Evolutionary conservation across 2,329 filamentous ascomycete genomes (phyloP), one percentile per base, ranked within the genome.

Genomic region (Diaporthe ampelina): DNA sequence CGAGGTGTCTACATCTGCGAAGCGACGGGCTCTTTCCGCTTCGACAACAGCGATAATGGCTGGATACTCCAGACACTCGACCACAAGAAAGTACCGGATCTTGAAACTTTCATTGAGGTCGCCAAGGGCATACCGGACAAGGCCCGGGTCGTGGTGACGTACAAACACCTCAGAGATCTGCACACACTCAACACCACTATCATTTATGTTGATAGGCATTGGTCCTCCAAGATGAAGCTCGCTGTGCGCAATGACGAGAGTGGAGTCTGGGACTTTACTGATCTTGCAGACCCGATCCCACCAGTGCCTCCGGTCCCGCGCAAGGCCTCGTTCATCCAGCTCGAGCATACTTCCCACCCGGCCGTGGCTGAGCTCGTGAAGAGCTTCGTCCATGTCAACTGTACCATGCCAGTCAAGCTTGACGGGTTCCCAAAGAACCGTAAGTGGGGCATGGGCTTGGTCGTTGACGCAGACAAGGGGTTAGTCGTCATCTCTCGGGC

Each of bases 391-490:
- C 93, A 97, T 52, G 94, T 99, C 72, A 93, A 94, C 77, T 97
- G 95, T 79, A 94, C 93, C 32, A 96, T 99, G 93, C 97, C 97
- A 0, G 87, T 99, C 76, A 98, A 98, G 87, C 89, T 99, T 13
- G 97, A 99, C 82, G 97, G 97, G n/a, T 99, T 98, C 82, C 97
- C 97, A 8, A 94, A 97, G 82, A 95, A 97, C 78, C 90, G 95
- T 65, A 97, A 97, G 84, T 97, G 95, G 85, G 97, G 97, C 0
- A 98, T 98, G 88, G 97, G 97, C 52, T 86, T 99, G 50, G 96
- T 99, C n/a, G 94, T 99, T 76, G 97, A 99, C 83, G 97, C 97
- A 0, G 95, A 97, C 75, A 96, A 98, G 85, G 97, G 97, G 24
- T 88, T 99, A 24, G 97, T 99, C 9, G 90, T 98, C 75, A 96